Conservation (phyloP, 2,329 filamentous ascomycete genomes). For the Microsporum canis region DNA sequence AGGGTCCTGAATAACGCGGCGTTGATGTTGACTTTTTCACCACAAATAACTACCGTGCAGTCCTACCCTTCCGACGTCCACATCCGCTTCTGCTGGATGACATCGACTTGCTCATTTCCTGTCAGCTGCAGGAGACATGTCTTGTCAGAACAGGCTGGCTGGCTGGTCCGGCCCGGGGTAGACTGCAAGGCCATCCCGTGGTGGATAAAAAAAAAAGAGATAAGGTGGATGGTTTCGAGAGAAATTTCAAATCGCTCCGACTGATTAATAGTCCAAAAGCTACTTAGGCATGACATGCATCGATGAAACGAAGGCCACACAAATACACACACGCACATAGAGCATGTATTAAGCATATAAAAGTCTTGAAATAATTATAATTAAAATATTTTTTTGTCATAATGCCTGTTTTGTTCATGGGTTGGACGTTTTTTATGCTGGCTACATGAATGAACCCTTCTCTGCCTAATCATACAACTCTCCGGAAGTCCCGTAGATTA, state of each 20-base stretch:
- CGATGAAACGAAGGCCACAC: not conserved
- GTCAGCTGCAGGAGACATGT: conserved; percentile 3
- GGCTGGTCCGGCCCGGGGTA: not conserved
- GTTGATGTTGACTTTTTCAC: not conserved
- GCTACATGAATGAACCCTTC: not conserved
- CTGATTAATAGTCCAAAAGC: not conserved
- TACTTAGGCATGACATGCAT: not conserved
- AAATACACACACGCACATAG: not conserved
- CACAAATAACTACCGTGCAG: not conserved
- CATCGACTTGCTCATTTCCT: not conserved
- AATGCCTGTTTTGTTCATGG: not conserved
- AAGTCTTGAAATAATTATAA: no score
- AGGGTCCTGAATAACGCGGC: not conserved
- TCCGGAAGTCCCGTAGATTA: not conserved
- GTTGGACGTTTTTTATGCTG: not conserved
- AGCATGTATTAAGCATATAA: no score
- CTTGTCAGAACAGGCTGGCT: not conserved
- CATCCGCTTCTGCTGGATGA: not conserved
- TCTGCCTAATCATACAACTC: not conserved
- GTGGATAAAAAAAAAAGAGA: not conserved
- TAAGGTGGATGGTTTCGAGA: not conserved
- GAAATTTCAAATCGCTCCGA: not conserved
- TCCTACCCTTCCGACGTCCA: not conserved
- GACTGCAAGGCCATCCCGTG: not conserved
- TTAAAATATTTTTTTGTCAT: not conserved